Evolutionary conservation across 2,329 filamentous ascomycete species (phyloP), one percentile per base, ranked within the genome.

Genomic region (Incumbomyces lentus): DNA sequence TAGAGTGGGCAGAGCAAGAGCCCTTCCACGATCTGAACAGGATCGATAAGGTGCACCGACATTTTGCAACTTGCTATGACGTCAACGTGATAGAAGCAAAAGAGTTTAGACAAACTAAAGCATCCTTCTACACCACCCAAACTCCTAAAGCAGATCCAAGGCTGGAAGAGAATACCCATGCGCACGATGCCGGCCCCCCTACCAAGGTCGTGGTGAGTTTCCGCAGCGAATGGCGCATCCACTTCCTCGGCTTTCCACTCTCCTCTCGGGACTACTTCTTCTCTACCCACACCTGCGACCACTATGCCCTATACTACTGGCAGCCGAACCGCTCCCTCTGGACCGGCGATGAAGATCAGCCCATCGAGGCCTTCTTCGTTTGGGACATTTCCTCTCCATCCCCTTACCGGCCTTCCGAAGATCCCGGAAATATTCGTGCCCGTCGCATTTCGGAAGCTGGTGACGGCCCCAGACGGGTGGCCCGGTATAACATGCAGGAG

Each of bases 281-380:
- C 61, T 81, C 76, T 8, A 63, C 73, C 1, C 79, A 82, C 58
- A 80, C 68, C 40, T 57, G 66, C 12, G 75, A 68, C 0, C 77
- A 82, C 58, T 82, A 81, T 60, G 75, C 69, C 33, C 64, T 80
- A 12, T 82, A 81, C 59, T 67, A 75, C 22, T 81, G 77, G 77
- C 75, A 80, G 54, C 71, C 74, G 2, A 74, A 74, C 52, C 71
- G 71, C 38, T 73, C 72, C 37, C 64, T 73, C 32, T 76, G 73
- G 64, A 69, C 67, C 0, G 65, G 66, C 2, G 70, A 71, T 31
- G 73, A 78, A 43, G 73, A 76, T 54, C 69, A 72, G 11, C 76
- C 76, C 0, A 69, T 76, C 13, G 78, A 82, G 58, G 69, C 72
- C 30, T 62, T 82, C 22, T 70, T 69, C 13, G 64, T 82, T 8